Evolutionary conservation across 1,139 yeast species (phyloP).

Genomic region (Kodamaea sp.): DNA sequence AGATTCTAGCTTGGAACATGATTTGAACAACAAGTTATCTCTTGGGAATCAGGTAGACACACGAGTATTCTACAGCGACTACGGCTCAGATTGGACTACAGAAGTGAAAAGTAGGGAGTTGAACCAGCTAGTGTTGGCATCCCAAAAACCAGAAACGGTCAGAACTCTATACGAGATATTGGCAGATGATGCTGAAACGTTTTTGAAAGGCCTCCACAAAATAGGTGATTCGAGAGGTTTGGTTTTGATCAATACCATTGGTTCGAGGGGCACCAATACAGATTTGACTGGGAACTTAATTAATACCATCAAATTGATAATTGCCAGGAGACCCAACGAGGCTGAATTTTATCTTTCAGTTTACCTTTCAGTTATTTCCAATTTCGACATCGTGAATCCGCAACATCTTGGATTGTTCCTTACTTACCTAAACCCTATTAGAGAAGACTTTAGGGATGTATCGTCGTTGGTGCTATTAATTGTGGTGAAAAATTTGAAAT

Average conservation of each 20-base stretch:
- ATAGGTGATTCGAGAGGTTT: conserved; percentile 18
- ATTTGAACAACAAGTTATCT: too few species aligned
- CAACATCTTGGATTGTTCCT: conserved; percentile 29
- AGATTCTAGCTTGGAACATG: too few species aligned
- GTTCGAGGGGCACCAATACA: conserved; percentile 7
- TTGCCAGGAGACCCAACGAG: conserved; percentile 1
- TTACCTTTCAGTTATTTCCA: conserved; percentile 21
- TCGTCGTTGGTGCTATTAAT: conserved; percentile 26
- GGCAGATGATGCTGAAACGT: conserved; percentile 19
- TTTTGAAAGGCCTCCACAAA: conserved; percentile 19
- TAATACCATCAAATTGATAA: conserved; percentile 5
- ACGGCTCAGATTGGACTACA: not conserved
- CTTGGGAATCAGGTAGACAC: too few species aligned
- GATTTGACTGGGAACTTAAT: conserved; percentile 7
- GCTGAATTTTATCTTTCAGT: conserved; percentile 17
- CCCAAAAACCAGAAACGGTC: conserved; percentile 16
- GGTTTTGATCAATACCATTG: conserved; percentile 5
- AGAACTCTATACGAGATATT: conserved; percentile 19
- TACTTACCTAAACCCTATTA: conserved; percentile 19
- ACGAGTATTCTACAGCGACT: not conserved
- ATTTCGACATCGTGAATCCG: conserved; percentile 21
- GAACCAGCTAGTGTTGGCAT: conserved; percentile 5
- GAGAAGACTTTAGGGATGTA: conserved; percentile 13
- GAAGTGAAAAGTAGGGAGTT: not conserved
- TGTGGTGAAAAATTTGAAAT: conserved; percentile 25